phyloP scores from a whole-genome alignment of 1,284 basidiomycete genomes.

The Heterobasidion occidentale region DNA sequence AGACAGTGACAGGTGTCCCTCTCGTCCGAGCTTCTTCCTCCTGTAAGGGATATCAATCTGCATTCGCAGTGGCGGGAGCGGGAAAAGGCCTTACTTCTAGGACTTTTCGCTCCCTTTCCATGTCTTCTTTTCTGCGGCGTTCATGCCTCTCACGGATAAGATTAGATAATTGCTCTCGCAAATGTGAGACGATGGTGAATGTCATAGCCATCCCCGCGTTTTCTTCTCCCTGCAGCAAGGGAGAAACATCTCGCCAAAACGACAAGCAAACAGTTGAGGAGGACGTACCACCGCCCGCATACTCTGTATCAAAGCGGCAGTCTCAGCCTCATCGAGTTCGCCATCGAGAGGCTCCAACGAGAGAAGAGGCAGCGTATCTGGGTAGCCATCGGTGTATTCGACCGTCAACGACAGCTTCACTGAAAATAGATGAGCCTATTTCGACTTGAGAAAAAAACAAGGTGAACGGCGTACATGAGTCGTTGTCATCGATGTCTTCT shows the following conservation, averaged over 20 bases:
- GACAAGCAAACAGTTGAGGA: conserved; percentile 2
- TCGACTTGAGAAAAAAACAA: conserved; percentile 4
- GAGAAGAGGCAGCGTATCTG: conserved; percentile 73
- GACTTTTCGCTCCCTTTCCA: conserved; percentile 61
- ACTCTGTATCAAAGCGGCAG: conserved; percentile 47
- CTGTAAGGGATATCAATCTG: conserved; percentile 28
- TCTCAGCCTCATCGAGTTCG: conserved; percentile 55
- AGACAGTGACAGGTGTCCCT: conserved; percentile 84
- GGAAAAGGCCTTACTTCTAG: conserved; percentile 54
- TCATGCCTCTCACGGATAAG: conserved; percentile 58
- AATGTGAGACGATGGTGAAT: conserved; percentile 85
- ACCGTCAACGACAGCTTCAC: conserved; percentile 75
- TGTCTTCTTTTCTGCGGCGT: conserved; percentile 53
- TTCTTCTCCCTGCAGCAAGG: conserved; percentile 65
- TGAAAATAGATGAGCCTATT: conserved; percentile 25
- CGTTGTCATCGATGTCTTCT: conserved; percentile 61
- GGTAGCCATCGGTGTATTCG: conserved; percentile 63
- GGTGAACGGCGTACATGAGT: conserved; percentile 8
- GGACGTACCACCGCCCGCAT: conserved; percentile 57
- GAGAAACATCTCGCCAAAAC: background rate
- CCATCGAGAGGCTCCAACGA: conserved; percentile 62
- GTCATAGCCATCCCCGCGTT: conserved; percentile 97
- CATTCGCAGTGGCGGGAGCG: background rate
- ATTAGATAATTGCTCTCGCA: conserved; percentile 71
- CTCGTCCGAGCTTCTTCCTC: conserved; percentile 84